Percentiles rank a stretch among this genome's conserved stretches.
These are phyloP conservation scores for Colletotrichum zoysiae DNA, from an alignment of 2,329 filamentous ascomycete genomes.

Conservation along the genomic window DNA sequence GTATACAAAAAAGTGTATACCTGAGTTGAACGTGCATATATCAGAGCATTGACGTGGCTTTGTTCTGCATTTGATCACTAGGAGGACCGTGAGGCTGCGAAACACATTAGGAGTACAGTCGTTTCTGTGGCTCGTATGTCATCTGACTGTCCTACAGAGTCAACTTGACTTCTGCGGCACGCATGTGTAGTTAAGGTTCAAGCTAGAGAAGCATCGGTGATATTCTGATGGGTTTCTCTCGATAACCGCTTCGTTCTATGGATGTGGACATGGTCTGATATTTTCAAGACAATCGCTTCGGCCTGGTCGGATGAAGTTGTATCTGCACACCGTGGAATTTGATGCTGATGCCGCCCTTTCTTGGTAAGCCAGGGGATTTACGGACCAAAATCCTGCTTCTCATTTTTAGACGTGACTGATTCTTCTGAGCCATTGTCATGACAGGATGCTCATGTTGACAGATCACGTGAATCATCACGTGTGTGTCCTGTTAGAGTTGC, in stretches of 20 bases:
- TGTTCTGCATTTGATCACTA: neutral
- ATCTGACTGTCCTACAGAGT: neutral
- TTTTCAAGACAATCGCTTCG: neutral
- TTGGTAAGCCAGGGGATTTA: neutral
- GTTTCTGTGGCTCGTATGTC: neutral
- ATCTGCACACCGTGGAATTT: neutral
- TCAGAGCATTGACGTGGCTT: neutral
- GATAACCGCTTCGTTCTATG: neutral
- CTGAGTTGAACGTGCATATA: neutral
- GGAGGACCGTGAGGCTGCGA: neutral
- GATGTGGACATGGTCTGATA: neutral
- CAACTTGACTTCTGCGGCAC: neutral
- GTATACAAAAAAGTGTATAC: neutral
- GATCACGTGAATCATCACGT: neutral
- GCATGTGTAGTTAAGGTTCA: rapidly evolving
- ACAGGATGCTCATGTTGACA: neutral
- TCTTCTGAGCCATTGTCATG: neutral
- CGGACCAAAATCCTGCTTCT: neutral
- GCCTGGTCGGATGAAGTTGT: too few relatives aligned
- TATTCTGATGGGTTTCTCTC: neutral
- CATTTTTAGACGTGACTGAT: neutral
- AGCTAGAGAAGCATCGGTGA: neutral
- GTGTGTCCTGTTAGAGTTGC: too few relatives aligned
- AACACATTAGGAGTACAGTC: too few relatives aligned
- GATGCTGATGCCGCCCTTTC: rapidly evolving